These are phyloP conservation scores for Apiotrichum montevideense DNA, from an alignment of 1,284 basidiomycete species.

Conservation along the genomic window DNA sequence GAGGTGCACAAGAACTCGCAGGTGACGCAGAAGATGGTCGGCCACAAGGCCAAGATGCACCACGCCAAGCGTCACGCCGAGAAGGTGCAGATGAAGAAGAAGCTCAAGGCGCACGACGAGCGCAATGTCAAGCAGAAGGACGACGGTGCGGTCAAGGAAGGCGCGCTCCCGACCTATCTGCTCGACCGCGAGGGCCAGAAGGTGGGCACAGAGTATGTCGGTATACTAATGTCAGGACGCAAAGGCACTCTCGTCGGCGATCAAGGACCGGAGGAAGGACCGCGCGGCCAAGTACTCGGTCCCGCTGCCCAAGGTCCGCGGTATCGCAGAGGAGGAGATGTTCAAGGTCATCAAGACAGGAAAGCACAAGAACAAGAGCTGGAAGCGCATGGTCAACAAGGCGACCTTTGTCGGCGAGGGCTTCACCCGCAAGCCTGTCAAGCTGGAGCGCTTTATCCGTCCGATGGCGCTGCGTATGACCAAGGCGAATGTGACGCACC, in stretches of 20 bases:
- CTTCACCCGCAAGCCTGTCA: constrained; percentile 97
- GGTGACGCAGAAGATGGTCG: constrained; percentile 87
- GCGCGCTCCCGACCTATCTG: constrained; percentile 86
- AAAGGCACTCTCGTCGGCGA: constrained; percentile 91
- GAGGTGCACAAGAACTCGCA: constrained; percentile 81
- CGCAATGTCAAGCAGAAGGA: constrained; percentile 94
- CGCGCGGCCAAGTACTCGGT: constrained; percentile 98
- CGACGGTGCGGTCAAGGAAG: constrained; percentile 70
- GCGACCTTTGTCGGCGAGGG: constrained; percentile 98
- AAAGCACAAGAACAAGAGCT: constrained; percentile 92
- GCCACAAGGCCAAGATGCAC: constrained; percentile 94
- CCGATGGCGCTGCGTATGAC: constrained; percentile 97
- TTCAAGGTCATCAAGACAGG: constrained; percentile 99
- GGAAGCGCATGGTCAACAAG: constrained; percentile 99
- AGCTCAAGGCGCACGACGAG: constrained; percentile 97
- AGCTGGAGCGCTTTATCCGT: constrained; percentile 96
- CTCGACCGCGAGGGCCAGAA: constrained; percentile 96
- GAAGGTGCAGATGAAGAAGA: constrained; percentile 99
- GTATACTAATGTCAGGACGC: constrained; percentile 56
- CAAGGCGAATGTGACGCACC: constrained; percentile 98
- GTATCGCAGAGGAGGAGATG: constrained; percentile 99
- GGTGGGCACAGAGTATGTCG: constrained; percentile 19
- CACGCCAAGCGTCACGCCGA: constrained; percentile 94
- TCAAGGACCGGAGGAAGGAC: constrained; percentile 99
- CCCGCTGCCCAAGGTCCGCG: constrained; percentile 91